Evolutionary conservation across 495 filamentous ascomycete genomes (phyloP).

Genomic region (Lasiosphaeriaceae sp.): DNA sequence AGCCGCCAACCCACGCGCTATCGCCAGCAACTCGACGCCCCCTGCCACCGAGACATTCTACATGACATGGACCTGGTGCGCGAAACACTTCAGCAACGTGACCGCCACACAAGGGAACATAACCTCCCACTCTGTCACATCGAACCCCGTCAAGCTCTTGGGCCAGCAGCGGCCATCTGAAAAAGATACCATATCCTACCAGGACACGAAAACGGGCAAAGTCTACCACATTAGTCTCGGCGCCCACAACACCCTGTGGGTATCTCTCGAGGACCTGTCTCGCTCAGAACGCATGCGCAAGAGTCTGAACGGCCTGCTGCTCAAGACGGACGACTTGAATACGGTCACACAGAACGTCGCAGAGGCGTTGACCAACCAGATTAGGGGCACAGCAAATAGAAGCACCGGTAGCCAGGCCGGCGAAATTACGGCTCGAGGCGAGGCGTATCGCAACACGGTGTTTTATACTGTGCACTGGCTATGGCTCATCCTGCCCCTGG

Average conservation of each 20-base stretch:
- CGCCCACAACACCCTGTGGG: background rate
- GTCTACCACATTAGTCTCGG: background rate
- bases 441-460: constrained; percentile 7
- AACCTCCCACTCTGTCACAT: background rate
- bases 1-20: background rate
- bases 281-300: too few species aligned
- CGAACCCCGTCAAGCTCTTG: background rate
- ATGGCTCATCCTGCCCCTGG: constrained; percentile 12
- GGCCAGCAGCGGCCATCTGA: background rate
- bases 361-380: background rate
- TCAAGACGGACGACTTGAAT: too few species aligned
- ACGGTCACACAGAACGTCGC: too few species aligned
- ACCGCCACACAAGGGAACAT: background rate
- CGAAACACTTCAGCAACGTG: background rate
- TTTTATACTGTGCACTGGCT: constrained; percentile 14
- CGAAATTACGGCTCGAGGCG: constrained; percentile 2
- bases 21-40: too few species aligned
- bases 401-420: too few species aligned
- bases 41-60: background rate
- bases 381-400: constrained; percentile 9
- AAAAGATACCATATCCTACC: background rate
- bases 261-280: too few species aligned
- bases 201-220: too few species aligned
- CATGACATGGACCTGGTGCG: constrained; percentile 1
- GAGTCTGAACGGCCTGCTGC: background rate